Base-by-base conservation (phyloP, 1,284 basidiomycete species). In the Gymnopus androsaceus region DNA sequence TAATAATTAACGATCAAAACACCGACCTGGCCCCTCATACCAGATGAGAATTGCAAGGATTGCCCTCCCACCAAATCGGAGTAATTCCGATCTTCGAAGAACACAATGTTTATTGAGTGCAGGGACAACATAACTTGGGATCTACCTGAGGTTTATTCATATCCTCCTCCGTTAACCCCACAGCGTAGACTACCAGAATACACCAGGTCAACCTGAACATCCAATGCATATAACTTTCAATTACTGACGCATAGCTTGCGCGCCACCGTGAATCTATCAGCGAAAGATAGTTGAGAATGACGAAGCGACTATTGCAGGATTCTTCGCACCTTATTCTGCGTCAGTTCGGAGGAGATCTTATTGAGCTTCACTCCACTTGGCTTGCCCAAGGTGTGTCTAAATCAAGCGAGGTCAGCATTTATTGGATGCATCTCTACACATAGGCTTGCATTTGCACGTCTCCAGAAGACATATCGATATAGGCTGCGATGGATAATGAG, bases 61-160 rank as follows among this genome's bases (percentile, higher is more conserved):
- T 93, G 25, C 90, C 90, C 80, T 92, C 90, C 89, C 90, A 92
- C 90, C 91, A 92, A 51, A 93, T 80, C 2, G 89, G 86, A 33
- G 88, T 88, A 64, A 93, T 90, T 37, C 91, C 91, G 64, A 93
- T 87, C 88, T 90, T 42, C 28, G 6, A 17, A 25, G 14, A 42
- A 6, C n/a, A 21, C 38, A 15, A 27, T 4, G 15, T 14, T 38
- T 3, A n/a, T 27, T 27, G 41, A 27, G n/a, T n/a, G n/a, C n/a
- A n/a, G n/a, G n/a, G n/a, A 27, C 23, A 42, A 3, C 11, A 14
- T 7, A 42, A n/a, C 2, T 27, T 27, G 12, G 21, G 50, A 27
- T 66, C 41, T 65, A 87, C 87, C 77, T 93, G 91, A 50, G 90
- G 84, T 68, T 92, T 93, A 56, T 87, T 70, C 83, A 93, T 88